A percentile compares a stretch with the other conserved stretches of the same genome.
phyloP scores from a whole-genome alignment of 179 eudicot species.

The Dionaea muscipula region DNA sequence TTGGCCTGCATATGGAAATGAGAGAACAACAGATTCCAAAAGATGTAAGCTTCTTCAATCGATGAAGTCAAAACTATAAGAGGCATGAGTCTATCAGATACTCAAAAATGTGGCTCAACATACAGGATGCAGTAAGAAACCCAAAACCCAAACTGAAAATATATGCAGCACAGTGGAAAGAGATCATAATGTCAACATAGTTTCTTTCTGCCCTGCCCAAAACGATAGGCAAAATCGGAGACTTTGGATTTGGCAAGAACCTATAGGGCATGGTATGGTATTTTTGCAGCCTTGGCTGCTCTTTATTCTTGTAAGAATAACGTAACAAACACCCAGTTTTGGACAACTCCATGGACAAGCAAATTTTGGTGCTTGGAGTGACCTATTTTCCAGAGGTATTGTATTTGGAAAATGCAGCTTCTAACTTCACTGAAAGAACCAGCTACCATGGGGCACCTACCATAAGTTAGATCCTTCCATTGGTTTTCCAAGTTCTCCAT shows the following conservation, averaged over 20 bases:
- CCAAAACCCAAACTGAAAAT: too few species aligned
- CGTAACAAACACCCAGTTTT: neutral
- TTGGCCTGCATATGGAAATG: slow-evolving; percentile 53
- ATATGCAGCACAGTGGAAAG: too few species aligned
- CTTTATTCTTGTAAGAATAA: neutral
- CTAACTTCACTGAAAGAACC: neutral
- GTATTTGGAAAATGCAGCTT: neutral
- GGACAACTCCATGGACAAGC: neutral
- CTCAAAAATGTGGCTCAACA: too few species aligned
- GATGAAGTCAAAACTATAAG: neutral
- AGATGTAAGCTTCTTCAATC: neutral
- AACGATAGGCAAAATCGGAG: too few species aligned
- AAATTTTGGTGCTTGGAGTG: neutral
- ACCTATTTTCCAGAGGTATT: neutral
- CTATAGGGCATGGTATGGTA: neutral
- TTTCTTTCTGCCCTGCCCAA: too few species aligned
- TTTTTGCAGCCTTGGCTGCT: neutral
- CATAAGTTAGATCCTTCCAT: slow-evolving; percentile 71
- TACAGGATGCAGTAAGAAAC: too few species aligned
- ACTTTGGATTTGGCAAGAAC: neutral
- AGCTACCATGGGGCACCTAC: slow-evolving; percentile 25
- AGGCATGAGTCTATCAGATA: too few species aligned
- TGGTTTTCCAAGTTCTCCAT: slow-evolving; percentile 58
- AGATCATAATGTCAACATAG: too few species aligned
- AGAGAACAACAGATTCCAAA: neutral